Conservation (phyloP, 1,139 yeast genomes). For the Pichia sp. region DNA sequence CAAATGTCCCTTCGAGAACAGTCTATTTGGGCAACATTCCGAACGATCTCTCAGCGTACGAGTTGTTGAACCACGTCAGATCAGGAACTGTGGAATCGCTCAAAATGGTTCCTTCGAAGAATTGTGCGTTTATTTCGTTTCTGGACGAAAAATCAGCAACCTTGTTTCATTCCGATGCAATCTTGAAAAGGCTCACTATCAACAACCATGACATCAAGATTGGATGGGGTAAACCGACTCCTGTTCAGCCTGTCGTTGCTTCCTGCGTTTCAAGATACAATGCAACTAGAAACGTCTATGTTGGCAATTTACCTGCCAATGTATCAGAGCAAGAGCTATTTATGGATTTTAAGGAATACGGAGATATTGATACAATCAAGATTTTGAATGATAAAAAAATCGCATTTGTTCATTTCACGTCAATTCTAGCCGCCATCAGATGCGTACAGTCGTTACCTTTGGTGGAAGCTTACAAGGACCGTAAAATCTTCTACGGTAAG, state of each 20-base stretch:
- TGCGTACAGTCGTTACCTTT: slow-evolving; percentile 51
- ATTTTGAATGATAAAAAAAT: slow-evolving; percentile 51
- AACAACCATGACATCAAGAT: slow-evolving; percentile 50
- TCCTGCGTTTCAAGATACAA: slow-evolving; percentile 53
- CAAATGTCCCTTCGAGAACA: slow-evolving; percentile 55
- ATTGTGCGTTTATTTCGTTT: slow-evolving; percentile 57
- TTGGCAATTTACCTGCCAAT: slow-evolving; percentile 43
- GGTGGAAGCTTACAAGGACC: slow-evolving; percentile 46
- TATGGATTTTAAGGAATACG: slow-evolving; percentile 43
- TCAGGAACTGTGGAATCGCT: slow-evolving; percentile 84
- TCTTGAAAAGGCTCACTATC: slow-evolving; percentile 46
- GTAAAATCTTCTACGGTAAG: slow-evolving; percentile 53
- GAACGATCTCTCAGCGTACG: slow-evolving; percentile 69
- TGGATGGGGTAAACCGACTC: slow-evolving; percentile 55
- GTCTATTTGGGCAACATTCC: slow-evolving; percentile 91
- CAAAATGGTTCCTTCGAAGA: slow-evolving; percentile 45
- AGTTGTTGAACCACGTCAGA: slow-evolving; percentile 79
- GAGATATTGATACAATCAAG: slow-evolving; percentile 49
- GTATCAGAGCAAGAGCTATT: slow-evolving; percentile 42
- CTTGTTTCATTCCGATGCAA: slow-evolving; percentile 54
- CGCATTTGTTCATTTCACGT: slow-evolving; percentile 53
- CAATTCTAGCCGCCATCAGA: slow-evolving; percentile 48
- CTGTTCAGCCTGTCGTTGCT: slow-evolving; percentile 47
- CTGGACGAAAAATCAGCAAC: slow-evolving; percentile 54
- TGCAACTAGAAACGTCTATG: slow-evolving; percentile 55